Percentiles rank a stretch among this genome's conserved stretches.
These are phyloP conservation scores for Rhododendron kiyosumense DNA, from an alignment of 148 eudicot species.

Conservation along the genomic window DNA sequence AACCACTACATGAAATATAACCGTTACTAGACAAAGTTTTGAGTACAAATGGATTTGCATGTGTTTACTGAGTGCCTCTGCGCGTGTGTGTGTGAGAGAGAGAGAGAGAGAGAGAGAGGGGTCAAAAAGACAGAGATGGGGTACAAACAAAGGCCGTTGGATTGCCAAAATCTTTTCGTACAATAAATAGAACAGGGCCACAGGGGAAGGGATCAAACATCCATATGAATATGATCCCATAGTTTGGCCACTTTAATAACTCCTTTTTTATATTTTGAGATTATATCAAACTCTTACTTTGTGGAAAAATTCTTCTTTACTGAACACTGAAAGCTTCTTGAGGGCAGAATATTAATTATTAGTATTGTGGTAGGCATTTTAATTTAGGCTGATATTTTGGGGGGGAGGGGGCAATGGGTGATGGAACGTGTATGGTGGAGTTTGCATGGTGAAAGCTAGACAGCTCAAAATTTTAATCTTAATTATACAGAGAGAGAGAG, in stretches of 20 bases:
- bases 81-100: neutral
- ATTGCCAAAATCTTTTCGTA: conserved; percentile 10
- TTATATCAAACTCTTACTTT: neutral
- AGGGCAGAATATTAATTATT: neutral
- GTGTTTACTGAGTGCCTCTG: neutral
- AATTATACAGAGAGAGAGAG: too few relatives aligned
- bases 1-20: conserved; percentile 3
- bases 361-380: neutral
- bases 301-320: neutral
- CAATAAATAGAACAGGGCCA: neutral
- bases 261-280: neutral
- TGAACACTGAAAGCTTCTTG: neutral
- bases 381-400: neutral
- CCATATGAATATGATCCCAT: neutral
- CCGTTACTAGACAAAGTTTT: neutral
- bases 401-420: neutral
- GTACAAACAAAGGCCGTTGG: conserved; percentile 6
- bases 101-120: neutral
- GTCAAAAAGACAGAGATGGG: neutral
- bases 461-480: conserved; percentile 8
- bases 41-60: neutral
- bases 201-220: neutral
- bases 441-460: conserved; percentile 29
- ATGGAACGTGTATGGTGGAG: conserved; percentile 27
- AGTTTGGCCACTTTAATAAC: neutral